Evolutionary conservation across 495 filamentous ascomycete genomes (phyloP).

Genomic region (Penicillium samsonianum): DNA sequence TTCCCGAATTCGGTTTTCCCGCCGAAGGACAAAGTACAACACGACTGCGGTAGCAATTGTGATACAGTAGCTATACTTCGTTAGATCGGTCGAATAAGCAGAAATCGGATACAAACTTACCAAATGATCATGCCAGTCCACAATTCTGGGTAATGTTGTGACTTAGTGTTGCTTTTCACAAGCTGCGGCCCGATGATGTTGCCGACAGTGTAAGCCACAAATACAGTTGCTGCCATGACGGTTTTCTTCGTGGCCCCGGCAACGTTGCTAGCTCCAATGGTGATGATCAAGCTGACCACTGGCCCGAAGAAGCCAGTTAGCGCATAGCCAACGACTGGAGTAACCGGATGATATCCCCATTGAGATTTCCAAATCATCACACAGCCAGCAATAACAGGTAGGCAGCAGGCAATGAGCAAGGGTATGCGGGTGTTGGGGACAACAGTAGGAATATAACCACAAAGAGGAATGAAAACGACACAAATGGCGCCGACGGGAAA

Average conservation of each 20-base stretch:
- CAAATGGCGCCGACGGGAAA: constrained; percentile 69
- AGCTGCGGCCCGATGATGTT: constrained; percentile 75
- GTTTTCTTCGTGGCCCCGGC: constrained; percentile 80
- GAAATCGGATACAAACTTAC: constrained; percentile 38
- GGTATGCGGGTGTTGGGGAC: constrained; percentile 65
- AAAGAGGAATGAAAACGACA: constrained; percentile 63
- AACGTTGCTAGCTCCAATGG: constrained; percentile 68
- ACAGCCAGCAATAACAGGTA: constrained; percentile 73
- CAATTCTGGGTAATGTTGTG: constrained; percentile 66
- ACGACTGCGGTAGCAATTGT: constrained; percentile 55
- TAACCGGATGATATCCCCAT: constrained; percentile 63
- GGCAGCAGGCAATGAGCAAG: constrained; percentile 62
- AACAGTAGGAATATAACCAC: constrained; percentile 59
- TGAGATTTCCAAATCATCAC: constrained; percentile 71
- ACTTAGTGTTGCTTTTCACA: constrained; percentile 59
- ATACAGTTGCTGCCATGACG: constrained; percentile 69
- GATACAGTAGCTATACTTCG: constrained; percentile 60
- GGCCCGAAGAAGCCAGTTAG: constrained; percentile 71
- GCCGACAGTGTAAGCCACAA: constrained; percentile 73
- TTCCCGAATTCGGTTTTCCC: constrained; percentile 57
- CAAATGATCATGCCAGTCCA: constrained; percentile 73
- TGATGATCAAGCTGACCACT: constrained; percentile 65
- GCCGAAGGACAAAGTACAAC: constrained; percentile 57
- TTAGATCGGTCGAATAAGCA: constrained; percentile 4
- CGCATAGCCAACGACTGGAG: constrained; percentile 67